phyloP scores from a whole-genome alignment of 257 asterid species.

The Fraxinus quadrangulata region DNA sequence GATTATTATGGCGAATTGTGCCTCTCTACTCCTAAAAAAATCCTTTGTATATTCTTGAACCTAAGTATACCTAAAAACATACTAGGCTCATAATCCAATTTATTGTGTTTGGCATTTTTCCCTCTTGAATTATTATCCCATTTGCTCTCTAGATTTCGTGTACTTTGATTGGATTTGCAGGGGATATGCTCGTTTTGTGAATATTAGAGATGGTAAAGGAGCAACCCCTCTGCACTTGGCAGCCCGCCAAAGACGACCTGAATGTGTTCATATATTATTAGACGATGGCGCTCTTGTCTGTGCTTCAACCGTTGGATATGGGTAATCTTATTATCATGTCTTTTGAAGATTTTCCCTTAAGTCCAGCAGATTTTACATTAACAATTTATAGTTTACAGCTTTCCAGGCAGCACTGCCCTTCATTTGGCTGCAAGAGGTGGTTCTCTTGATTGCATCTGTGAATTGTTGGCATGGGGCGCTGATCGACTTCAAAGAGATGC shows the following conservation, averaged over 20 bases:
- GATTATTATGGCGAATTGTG: neutral
- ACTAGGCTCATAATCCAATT: neutral
- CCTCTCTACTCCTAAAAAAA: neutral
- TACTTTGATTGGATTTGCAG: constrained; percentile 33
- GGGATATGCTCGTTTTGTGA: constrained; percentile 92
- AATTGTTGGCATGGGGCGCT: constrained; percentile 92
- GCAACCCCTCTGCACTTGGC: constrained; percentile 97
- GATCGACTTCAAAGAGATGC: constrained; percentile 83
- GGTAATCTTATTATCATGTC: constrained; percentile 36
- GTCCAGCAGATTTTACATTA: neutral
- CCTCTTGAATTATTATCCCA: neutral
- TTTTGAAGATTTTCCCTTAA: neutral
- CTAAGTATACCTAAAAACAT: neutral
- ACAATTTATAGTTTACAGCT: constrained; percentile 42
- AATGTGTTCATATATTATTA: constrained; percentile 71
- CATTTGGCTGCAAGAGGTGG: constrained; percentile 99
- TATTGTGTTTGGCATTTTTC: neutral
- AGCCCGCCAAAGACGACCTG: constrained; percentile 74
- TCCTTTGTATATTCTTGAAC: neutral
- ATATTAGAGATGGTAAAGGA: constrained; percentile 89
- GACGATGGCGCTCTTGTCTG: constrained; percentile 85
- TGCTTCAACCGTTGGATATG: constrained; percentile 80
- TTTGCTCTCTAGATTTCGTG: neutral
- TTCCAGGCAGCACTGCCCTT: constrained; percentile 89
- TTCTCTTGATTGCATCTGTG: constrained; percentile 88